Evolutionary conservation across 192 early-diverging fungal genomes (phyloP).

Genomic region (Coemansia sp.): DNA sequence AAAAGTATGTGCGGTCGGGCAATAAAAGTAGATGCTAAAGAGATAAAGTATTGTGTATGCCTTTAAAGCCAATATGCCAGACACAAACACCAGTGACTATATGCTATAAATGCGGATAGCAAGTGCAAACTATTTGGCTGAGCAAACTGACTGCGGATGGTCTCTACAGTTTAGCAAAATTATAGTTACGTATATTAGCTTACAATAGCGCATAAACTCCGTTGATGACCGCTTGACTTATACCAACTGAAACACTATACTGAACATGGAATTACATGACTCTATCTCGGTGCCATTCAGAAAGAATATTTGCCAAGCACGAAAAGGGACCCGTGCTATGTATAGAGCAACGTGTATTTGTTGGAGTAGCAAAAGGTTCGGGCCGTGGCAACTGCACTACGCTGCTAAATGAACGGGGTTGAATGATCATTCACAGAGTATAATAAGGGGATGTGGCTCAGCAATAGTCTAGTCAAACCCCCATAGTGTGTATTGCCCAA

Average conservation of each 20-base stretch:
- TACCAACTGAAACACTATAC: background rate
- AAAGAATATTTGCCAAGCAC: background rate
- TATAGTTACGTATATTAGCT: background rate
- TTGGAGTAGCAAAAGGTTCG: background rate
- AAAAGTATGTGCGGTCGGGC: too few relatives aligned
- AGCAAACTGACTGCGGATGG: background rate
- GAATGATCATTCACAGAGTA: background rate
- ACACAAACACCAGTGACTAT: background rate
- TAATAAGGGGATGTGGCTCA: background rate
- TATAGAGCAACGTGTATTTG: background rate
- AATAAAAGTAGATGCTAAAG: too few relatives aligned
- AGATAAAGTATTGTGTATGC: background rate
- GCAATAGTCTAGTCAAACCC: background rate
- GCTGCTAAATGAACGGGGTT: background rate
- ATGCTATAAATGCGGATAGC: background rate
- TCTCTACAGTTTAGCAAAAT: background rate
- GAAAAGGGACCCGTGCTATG: background rate
- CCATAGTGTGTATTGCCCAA: background rate
- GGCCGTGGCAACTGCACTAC: background rate
- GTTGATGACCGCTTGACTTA: background rate
- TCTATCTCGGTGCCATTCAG: background rate
- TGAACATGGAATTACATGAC: background rate
- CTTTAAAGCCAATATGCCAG: background rate
- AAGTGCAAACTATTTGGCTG: background rate
- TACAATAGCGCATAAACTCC: background rate